A percentile compares a stretch with the other conserved stretches of the same genome.
Conservation (phyloP, 257 asterid species). For the Nicotiana benthamiana region DNA sequence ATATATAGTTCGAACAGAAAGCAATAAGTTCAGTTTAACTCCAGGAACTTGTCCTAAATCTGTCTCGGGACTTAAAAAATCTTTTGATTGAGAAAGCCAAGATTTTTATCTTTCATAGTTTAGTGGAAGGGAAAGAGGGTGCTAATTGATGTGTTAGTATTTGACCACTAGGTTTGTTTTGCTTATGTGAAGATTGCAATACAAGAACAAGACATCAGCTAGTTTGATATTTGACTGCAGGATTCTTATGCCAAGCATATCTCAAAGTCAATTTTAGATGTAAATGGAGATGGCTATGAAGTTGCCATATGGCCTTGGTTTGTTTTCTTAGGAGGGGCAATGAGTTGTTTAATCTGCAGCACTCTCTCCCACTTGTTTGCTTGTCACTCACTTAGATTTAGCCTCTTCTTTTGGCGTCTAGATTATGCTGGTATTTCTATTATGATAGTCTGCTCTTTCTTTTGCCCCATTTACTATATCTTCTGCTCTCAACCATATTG, state of each 20-base stretch:
- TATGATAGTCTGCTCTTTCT: conserved; percentile 84
- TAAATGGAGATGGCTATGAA: conserved; percentile 18
- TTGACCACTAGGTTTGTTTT: background rate
- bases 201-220: background rate
- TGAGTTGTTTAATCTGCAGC: conserved; percentile 69
- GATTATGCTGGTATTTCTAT: conserved; percentile 82
- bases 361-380: conserved; percentile 75
- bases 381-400: conserved; percentile 75
- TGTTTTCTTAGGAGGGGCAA: conserved; percentile 78
- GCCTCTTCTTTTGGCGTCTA: conserved; percentile 84
- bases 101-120: background rate
- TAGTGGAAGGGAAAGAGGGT: background rate
- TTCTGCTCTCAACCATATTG: conserved; percentile 55
- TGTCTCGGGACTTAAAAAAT: too few relatives aligned
- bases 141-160: too few relatives aligned
- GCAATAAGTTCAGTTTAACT: too few relatives aligned
- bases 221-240: conserved; percentile 29
- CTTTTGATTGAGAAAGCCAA: too few relatives aligned
- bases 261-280: conserved; percentile 23
- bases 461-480: conserved; percentile 68
- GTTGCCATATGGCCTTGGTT: conserved; percentile 90
- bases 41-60: too few relatives aligned
- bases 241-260: conserved; percentile 36
- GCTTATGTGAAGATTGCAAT: background rate
- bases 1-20: too few relatives aligned